These are phyloP conservation scores for Botrytis deweyae DNA, from an alignment of 2,329 filamentous ascomycete species.

Conservation along the genomic window DNA sequence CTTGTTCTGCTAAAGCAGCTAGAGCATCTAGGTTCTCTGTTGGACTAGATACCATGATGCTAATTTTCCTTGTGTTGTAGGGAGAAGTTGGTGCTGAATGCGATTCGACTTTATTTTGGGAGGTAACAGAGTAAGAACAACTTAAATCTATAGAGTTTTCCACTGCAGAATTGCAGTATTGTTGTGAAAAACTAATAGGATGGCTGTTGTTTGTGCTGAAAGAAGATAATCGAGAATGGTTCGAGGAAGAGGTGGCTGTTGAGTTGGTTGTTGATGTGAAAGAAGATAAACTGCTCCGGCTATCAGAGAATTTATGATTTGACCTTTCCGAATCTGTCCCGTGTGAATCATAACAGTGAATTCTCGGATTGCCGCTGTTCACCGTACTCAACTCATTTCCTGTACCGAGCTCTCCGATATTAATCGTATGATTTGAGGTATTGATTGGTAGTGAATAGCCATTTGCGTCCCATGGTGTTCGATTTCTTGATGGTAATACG, in stretches of 20 bases:
- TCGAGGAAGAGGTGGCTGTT: constrained; percentile 36
- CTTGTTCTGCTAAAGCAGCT: constrained; percentile 33
- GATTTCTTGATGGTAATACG: constrained; percentile 32
- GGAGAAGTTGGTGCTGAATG: constrained; percentile 19
- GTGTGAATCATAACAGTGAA: constrained; percentile 32
- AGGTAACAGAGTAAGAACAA: not conserved
- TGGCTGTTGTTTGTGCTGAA: constrained; percentile 37
- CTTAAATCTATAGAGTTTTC: constrained; percentile 4
- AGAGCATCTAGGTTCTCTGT: constrained; percentile 33
- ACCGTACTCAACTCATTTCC: constrained; percentile 1
- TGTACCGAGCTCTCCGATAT: not conserved
- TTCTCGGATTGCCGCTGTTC: not conserved
- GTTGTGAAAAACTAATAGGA: constrained; percentile 3
- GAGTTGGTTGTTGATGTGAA: constrained; percentile 38
- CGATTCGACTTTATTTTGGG: not conserved
- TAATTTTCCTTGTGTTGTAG: not conserved
- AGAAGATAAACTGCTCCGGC: constrained; percentile 39
- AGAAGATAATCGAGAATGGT: constrained; percentile 40
- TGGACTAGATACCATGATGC: constrained; percentile 27
- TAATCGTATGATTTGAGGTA: constrained; percentile 26
- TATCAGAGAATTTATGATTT: constrained; percentile 39
- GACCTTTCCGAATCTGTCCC: constrained; percentile 26
- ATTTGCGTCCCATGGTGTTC: constrained; percentile 41
- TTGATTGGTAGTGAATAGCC: constrained; percentile 41
- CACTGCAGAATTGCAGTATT: not conserved